Base-by-base conservation (phyloP, 2,329 filamentous ascomycete species). In the Nigrospora oryzae region DNA sequence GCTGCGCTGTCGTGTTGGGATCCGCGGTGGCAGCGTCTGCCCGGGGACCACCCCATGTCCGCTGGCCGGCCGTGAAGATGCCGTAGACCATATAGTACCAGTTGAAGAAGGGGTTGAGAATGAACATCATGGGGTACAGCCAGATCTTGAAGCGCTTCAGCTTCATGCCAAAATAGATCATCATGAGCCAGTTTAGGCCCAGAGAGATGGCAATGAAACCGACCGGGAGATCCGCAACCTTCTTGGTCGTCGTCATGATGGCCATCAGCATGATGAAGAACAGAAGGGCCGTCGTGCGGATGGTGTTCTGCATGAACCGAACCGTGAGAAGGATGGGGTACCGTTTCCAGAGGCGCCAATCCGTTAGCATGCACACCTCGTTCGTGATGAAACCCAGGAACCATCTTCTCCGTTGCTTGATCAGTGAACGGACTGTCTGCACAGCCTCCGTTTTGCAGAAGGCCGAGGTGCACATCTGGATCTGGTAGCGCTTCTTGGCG, bases 361-460 rank as follows among this genome's bases (percentile, higher is more conserved):
- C 91, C 2, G 93, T 97, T 68, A 98, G 72, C 93, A 97, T 96
- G 68, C 90, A 96, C 8, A 89, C 91, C 63, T 97, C 91, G 63
- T 98, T 98, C 14, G 91, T 96, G 67, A 97, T 90, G 65, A 95
- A 96, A 30, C 91, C 91, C 37, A 97, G 74, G 63, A 97, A 97
- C 93, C 93, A 98, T 60, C 93, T 79, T 45, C 91, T 84, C 48
- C 93, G 83, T 69, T 98, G 93, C 72, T 97, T 96, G 62, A 96
- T 74, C 39, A 98, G 77, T 55, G 86, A 89, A 46, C 70, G 69
- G 64, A 90, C 90, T 3, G 85, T 89, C 66, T 95, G 89, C 15
- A 96, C 91, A 19, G 93, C 91, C 64, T 97, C 91, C 0, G 93
- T 97, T 68, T 97, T 97, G 77, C 93, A 97, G 63, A 97, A 97